Conservation (phyloP, 371 early-diverging fungal genomes). For the Mucor plumbeus region DNA sequence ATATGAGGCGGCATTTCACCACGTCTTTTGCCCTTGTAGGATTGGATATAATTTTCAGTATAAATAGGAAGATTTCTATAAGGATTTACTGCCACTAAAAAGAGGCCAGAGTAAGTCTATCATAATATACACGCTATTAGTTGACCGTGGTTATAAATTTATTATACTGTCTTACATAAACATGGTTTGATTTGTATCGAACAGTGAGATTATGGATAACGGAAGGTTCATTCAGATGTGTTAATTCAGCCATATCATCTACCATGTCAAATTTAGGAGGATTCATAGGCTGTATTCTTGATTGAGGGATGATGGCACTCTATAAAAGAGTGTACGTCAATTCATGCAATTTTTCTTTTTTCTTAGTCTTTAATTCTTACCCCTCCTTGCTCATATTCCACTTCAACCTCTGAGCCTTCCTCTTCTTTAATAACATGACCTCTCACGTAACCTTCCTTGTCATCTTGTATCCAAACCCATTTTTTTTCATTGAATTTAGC, state of each 20-base stretch:
- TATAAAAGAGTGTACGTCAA: neutral
- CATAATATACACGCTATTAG: no score
- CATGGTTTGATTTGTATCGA: constrained; percentile 89
- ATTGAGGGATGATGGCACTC: constrained; percentile 10
- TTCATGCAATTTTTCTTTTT: neutral
- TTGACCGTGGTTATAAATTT: no score
- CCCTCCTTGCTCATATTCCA: constrained; percentile 56
- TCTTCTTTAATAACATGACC: constrained; percentile 83
- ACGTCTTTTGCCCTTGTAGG: constrained; percentile 87
- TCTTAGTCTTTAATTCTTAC: constrained; percentile 46
- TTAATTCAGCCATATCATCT: constrained; percentile 98
- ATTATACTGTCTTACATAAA: constrained; percentile 76
- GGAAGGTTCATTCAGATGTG: constrained; percentile 98
- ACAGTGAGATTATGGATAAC: constrained; percentile 96
- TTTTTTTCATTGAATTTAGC: constrained; percentile 85
- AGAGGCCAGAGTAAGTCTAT: constrained; percentile 99
- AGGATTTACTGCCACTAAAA: constrained; percentile 99
- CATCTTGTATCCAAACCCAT: constrained; percentile 97
- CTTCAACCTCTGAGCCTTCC: constrained; percentile 62
- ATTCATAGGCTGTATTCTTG: constrained; percentile 73
- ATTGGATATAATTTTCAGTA: constrained; percentile 77
- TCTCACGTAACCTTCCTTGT: constrained; percentile 85
- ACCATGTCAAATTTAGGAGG: constrained; percentile 99
- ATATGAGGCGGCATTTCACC: constrained; percentile 96
- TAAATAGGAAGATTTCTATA: constrained; percentile 96